Base-by-base conservation (phyloP, 371 early-diverging fungal genomes). In the Zychaea mexicana region DNA sequence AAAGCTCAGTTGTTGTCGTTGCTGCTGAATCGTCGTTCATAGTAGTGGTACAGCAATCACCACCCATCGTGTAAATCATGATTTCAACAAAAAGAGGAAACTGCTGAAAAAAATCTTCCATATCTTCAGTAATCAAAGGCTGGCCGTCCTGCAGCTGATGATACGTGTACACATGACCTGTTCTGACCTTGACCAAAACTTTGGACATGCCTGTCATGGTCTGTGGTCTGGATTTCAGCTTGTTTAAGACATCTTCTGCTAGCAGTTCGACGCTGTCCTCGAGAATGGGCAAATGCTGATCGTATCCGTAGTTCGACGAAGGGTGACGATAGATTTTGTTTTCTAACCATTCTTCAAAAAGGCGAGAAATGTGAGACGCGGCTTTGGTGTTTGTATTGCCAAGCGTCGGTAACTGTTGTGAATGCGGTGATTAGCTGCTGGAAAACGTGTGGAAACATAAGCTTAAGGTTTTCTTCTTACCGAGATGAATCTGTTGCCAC, bases 321-420 rank as follows among this genome's bases (percentile, higher is more conserved):
- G 61, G 61, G 21, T 60, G 61, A 52, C 39, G 61, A 26, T 60
- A 60, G 30, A 75, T 62, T 47, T 69, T 69, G 28, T 64, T 61
- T 36, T 62, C 72, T 13, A 71, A 57, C 76, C 76, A 75, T 33
- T 72, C 67, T 57, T 75, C 76, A 53, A 75, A 75, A n/a, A 69
- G 53, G 12, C 76, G 67, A 39, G 70, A 66, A 36, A 75, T 52
- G 33, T 62, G 72, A 8, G 67, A 64, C 12, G 69, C 69, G 24
- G 68, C 57, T 56, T 66, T 71, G 39, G 52, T 69, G 33, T 55
- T 55, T 33, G 61, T 60, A 60, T 60, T 60, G 10, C 75, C 72
- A n/a, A 74, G 53, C 4, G 67, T 71, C 12, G 75, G 75, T 15
- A 74, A 45, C 75, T 74, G 31, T 38, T 21, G 60, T 71, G 66